phyloP scores from a whole-genome alignment of 1,284 basidiomycete species.

The Nidula niveotomentosa region DNA sequence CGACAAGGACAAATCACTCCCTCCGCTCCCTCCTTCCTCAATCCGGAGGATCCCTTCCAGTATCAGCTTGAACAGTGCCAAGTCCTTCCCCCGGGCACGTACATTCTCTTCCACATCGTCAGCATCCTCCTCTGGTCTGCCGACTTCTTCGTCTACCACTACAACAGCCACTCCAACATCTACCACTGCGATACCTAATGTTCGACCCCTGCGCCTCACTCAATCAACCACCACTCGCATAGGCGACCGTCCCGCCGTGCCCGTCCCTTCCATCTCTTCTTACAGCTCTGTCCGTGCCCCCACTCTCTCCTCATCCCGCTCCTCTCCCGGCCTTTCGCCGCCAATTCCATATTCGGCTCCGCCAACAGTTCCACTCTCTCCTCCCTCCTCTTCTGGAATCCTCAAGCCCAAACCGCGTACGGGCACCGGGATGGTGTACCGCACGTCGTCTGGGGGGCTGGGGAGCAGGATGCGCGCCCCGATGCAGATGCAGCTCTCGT shows the following conservation, averaged over 20 bases:
- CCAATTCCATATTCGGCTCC: background rate
- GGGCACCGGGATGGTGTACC: conserved; percentile 4
- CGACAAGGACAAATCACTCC: conserved; percentile 28
- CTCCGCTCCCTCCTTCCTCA: conserved; percentile 18
- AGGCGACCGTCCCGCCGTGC: conserved; percentile 31
- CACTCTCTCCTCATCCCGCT: conserved; percentile 1
- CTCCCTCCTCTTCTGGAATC: background rate
- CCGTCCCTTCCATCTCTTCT: conserved; percentile 22
- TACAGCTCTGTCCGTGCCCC: conserved; percentile 8
- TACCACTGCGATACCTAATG: background rate
- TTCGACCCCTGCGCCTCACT: conserved; percentile 15
- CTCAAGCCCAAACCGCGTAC: conserved; percentile 2
- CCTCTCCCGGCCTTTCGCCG: background rate
- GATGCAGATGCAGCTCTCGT: background rate
- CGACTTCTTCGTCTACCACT: conserved; percentile 5
- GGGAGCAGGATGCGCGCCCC: conserved; percentile 1
- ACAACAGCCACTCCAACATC: background rate
- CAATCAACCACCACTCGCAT: conserved; percentile 10
- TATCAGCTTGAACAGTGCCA: conserved; percentile 4
- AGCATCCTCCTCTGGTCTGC: conserved; percentile 8
- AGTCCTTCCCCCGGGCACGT: conserved; percentile 15
- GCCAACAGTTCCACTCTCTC: background rate
- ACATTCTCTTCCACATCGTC: conserved; percentile 21
- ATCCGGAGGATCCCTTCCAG: conserved; percentile 16
- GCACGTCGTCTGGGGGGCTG: background rate